Evolutionary conservation across 2,329 filamentous ascomycete genomes (phyloP), one percentile per base, ranked within the genome.

Genomic region (Arthrobotrys iridis): DNA sequence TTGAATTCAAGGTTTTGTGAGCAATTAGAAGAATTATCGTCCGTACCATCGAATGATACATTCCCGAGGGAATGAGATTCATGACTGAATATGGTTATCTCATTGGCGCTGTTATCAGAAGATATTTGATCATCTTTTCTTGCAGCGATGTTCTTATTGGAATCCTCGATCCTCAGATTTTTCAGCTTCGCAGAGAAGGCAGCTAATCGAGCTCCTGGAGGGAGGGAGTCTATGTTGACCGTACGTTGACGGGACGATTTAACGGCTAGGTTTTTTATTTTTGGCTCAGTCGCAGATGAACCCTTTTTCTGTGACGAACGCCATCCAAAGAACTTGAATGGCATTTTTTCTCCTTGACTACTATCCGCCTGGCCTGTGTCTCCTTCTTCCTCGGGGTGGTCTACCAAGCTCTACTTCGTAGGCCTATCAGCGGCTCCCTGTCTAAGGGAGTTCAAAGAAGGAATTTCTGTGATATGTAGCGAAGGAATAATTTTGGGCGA

Each of bases 271-370:
- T n/a, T n/a, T n/a, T n/a, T n/a, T n/a, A n/a, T n/a, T n/a, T n/a
- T n/a, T 3, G 50, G 26, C 18, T 35, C 8, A 2, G n/a, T n/a
- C n/a, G 15, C 50, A 24, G 50, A 37, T 11, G 50, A 40, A 40
- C n/a, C 10, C 13, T 30, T 22, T 5, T 24, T 37, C 8, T 20
- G 15, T 3, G 30, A 35, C 37, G 30, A 20, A n/a, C 28, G 35
- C 50, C 50, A 55, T 30, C 30, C 30, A 8, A 55, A 55, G n/a
- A 37, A 6, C 18, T 37, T 55, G 30, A 55, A 55, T 18, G 50
- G 50, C 50, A 55, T 55, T 7, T 2, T 30, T 10, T 18, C 10
- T 10, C 24, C 30, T 55, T 6, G 7, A 11, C 26, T n/a, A n/a
- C n/a, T 13, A n/a, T 37, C 20, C 4, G 15, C 2, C 24, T 55